Percentiles rank a stretch among this genome's conserved stretches.
Evolutionary conservation across 441 rosid species (phyloP).

Genomic region (Aquilaria agallochum): DNA sequence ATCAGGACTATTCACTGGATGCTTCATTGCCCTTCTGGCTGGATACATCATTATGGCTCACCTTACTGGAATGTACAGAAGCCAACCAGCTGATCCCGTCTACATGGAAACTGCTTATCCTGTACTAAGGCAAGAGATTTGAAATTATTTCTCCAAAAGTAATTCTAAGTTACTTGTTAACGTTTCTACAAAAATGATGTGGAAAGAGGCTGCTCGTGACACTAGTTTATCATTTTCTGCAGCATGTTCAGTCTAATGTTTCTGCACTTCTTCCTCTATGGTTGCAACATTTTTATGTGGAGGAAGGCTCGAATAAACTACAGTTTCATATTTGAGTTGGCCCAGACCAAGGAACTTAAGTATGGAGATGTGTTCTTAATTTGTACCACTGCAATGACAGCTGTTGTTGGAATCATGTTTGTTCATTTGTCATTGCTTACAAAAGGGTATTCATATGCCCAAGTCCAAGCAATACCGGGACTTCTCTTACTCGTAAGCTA

Average conservation of each 20-base stretch:
- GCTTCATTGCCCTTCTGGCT: conserved; percentile 82
- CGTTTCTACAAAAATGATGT: neutral
- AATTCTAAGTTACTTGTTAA: conserved; percentile 3
- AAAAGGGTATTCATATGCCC: conserved; percentile 61
- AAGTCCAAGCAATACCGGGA: conserved; percentile 90
- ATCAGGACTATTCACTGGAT: conserved; percentile 89
- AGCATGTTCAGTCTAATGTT: conserved; percentile 93
- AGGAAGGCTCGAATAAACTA: conserved; percentile 87
- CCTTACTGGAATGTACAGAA: conserved; percentile 75
- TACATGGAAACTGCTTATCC: conserved; percentile 98
- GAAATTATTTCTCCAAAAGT: conserved; percentile 1
- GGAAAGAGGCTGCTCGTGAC: conserved; percentile 14
- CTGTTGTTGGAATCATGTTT: conserved; percentile 73
- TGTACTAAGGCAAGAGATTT: conserved; percentile 72
- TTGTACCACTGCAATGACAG: conserved; percentile 76
- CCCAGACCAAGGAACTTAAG: conserved; percentile 80
- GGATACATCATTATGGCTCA: conserved; percentile 90
- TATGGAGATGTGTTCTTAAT: conserved; percentile 89
- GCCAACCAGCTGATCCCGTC: conserved; percentile 44
- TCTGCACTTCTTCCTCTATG: conserved; percentile 83
- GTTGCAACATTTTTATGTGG: conserved; percentile 97
- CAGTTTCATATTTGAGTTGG: conserved; percentile 84
- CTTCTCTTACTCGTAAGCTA: conserved; percentile 62
- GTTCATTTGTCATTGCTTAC: conserved; percentile 68
- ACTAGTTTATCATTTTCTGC: conserved; percentile 28